Base-by-base conservation (phyloP, 2,329 filamentous ascomycete species). In the Trichophyton mentagrophytes region DNA sequence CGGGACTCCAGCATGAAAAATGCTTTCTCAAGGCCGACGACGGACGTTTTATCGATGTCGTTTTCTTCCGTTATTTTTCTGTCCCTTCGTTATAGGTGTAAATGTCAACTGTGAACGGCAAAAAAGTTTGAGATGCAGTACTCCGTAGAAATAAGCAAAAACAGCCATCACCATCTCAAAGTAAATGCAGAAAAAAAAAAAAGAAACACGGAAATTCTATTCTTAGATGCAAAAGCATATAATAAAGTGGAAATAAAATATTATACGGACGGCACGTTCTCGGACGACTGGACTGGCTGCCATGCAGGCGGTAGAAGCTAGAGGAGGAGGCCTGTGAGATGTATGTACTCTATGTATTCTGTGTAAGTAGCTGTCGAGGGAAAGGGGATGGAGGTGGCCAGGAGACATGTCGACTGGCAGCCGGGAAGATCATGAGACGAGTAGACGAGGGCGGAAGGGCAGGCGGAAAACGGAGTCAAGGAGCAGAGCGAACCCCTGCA, bases 251-350 rank as follows among this genome's bases (percentile, higher is more conserved):
- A 38, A 38, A 13, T 38, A 51, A 15, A 53, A 30, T 30, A 30
- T 30, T 53, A 53, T 27, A 53, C 49, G 49, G 5, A 53, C 49
- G 13, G 49, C 49, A 53, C 49, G 49, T 53, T 53, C 22, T 33
- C 25, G 27, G 49, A 53, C 49, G 49, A 53, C 49, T 53, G 49
- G 49, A 53, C 49, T n/a, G 49, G 25, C 49, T 33, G 49, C 49
- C 49, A 53, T 25, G 49, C 49, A 11, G 49, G 22, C 15, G 49
- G 49, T 17, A 53, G 13, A n/a, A 11, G 27, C 49, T 38, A 38
- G 33, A 13, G 11, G 33, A n/a, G 22, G n/a, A 44, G n/a, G 15
- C 15, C 49, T 53, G 17, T 53, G 49, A 13, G 49, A 30, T 53
- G 47, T 49, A 11, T 51, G 8, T 5, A 22, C 22, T 22, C 3